Percentiles rank a stretch among this genome's conserved stretches.
Evolutionary conservation across 2,329 filamentous ascomycete genomes (phyloP).

Genomic region (Penicillium fuscoglaucum): DNA sequence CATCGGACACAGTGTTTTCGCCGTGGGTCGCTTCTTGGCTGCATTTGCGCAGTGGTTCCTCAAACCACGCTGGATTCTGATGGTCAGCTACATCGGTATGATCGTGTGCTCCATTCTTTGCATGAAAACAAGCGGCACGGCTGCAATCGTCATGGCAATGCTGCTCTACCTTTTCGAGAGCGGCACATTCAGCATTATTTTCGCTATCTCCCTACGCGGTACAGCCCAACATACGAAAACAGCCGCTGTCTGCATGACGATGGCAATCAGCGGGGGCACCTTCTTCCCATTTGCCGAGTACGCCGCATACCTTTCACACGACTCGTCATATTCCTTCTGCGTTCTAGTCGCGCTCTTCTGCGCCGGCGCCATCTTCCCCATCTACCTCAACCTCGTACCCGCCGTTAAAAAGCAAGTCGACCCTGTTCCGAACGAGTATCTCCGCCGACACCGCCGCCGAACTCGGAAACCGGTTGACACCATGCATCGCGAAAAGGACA

Average conservation of each 20-base stretch:
- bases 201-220: conserved; percentile 58
- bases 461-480: conserved; percentile 11
- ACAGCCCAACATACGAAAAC: conserved; percentile 60
- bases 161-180: conserved; percentile 62
- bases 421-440: conserved; percentile 44
- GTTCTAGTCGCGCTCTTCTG: conserved; percentile 56
- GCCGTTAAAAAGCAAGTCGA: conserved; percentile 54
- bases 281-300: conserved; percentile 58
- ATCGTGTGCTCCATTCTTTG: conserved; percentile 54
- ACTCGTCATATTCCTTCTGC: conserved; percentile 52
- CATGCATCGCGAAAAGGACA: conserved; percentile 32
- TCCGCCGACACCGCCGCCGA: conserved; percentile 31
- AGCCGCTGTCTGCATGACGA: conserved; percentile 55
- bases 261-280: conserved; percentile 55
- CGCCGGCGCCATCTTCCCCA: conserved; percentile 53
- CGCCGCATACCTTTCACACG: conserved; percentile 42
- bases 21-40: conserved; percentile 58
- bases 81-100: conserved; percentile 54
- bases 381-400: conserved; percentile 54
- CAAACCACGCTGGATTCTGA: conserved; percentile 59
- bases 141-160: conserved; percentile 51
- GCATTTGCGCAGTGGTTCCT: conserved; percentile 55
- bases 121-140: conserved; percentile 50
- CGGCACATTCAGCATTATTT: conserved; percentile 60
- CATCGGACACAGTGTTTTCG: conserved; percentile 59